These are phyloP conservation scores for Tolypocladium ovalisporum DNA, from an alignment of 2,329 filamentous ascomycete genomes.

Conservation along the genomic window DNA sequence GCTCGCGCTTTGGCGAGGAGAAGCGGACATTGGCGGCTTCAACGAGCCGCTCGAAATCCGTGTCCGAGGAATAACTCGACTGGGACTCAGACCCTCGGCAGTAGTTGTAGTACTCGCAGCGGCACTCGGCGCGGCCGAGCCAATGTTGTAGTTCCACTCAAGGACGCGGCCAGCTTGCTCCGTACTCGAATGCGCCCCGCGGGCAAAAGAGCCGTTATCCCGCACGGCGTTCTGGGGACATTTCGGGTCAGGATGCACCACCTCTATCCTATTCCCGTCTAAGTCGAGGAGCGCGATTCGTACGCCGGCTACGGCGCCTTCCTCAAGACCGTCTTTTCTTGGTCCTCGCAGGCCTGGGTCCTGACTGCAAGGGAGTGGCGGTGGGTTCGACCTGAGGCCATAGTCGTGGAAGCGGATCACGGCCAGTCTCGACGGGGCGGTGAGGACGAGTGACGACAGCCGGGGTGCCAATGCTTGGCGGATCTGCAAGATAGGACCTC, in stretches of 20 bases:
- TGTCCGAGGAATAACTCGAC: not conserved
- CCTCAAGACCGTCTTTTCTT: not conserved
- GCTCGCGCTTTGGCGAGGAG: not conserved
- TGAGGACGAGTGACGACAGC: constrained; percentile 49
- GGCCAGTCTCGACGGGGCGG: constrained; percentile 51
- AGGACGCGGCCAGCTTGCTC: constrained; percentile 26
- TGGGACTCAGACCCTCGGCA: not conserved
- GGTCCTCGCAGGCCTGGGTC: not conserved
- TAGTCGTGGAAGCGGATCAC: constrained; percentile 63
- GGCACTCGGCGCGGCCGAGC: not conserved
- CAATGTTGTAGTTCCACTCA: constrained; percentile 37
- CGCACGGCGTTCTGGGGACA: constrained; percentile 17
- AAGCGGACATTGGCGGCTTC: not conserved
- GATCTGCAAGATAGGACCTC: constrained; percentile 31
- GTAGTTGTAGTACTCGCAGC: not conserved
- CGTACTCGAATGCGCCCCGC: constrained; percentile 24
- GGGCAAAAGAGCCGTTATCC: constrained; percentile 22
- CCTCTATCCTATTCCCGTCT: constrained; percentile 77
- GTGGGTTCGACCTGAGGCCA: constrained; percentile 50
- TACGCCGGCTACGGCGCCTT: constrained; percentile 7
- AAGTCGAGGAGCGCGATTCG: constrained; percentile 59
- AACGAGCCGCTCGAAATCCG: not conserved
- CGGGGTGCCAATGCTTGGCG: constrained; percentile 28
- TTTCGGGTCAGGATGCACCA: constrained; percentile 40
- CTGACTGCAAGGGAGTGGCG: constrained; percentile 27